Evolutionary conservation across 129 eudicot genomes (phyloP).

Genomic region (Daucus carota): DH1_v3.0 NC_030381.2:45117001-45117500

Average conservation of each 20-base stretch:
- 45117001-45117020: not conserved
- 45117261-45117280: not conserved
- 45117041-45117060: not conserved
- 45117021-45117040: not conserved
- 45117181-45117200: too few relatives aligned
- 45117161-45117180: not conserved
- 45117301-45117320: not conserved
- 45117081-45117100: too few relatives aligned
- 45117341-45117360: not conserved
- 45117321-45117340: not conserved
- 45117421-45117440: slow-evolving; percentile 27
- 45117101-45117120: not conserved
- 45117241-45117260: not conserved
- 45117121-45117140: not conserved
- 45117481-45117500: slow-evolving; percentile 69
- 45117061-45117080: not conserved
- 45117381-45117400: not conserved
- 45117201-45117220: too few relatives aligned
- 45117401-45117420: not conserved
- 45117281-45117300: too few relatives aligned
- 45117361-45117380: too few relatives aligned
- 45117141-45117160: not conserved
- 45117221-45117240: not conserved
- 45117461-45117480: not conserved
- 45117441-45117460: slow-evolving; percentile 14